Conservation (phyloP, 805 yeast species). For the Kodamaea fukazawae region DNA sequence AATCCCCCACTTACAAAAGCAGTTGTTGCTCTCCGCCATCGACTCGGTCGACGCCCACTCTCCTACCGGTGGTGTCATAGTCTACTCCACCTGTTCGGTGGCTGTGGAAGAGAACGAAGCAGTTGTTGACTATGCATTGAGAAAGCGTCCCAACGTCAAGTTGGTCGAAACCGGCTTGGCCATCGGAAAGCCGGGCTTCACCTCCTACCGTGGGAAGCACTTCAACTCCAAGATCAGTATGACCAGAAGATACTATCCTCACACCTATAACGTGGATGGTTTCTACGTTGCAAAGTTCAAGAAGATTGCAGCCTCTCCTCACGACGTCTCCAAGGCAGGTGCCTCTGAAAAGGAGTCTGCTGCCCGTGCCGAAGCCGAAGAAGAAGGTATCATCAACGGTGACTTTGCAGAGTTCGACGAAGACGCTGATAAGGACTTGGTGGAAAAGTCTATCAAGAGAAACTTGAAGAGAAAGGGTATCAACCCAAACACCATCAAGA, state of each 20-base stretch:
- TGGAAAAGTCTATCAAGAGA: slow-evolving; percentile 65
- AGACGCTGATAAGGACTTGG: slow-evolving; percentile 69
- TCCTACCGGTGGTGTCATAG: slow-evolving; percentile 88
- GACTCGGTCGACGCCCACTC: slow-evolving; percentile 96
- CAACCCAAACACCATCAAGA: slow-evolving; percentile 50
- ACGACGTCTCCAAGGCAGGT: slow-evolving; percentile 81
- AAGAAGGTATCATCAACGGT: slow-evolving; percentile 77
- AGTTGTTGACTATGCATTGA: slow-evolving; percentile 95
- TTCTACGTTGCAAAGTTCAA: slow-evolving; percentile 96
- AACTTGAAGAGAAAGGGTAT: slow-evolving; percentile 68
- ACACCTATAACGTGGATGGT: slow-evolving; percentile 97
- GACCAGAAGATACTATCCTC: slow-evolving; percentile 96
- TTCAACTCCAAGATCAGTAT: slow-evolving; percentile 73
- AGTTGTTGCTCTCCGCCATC: slow-evolving; percentile 87
- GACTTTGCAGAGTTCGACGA: slow-evolving; percentile 84
- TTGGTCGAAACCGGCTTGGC: slow-evolving; percentile 88
- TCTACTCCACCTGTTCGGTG: slow-evolving; percentile 96
- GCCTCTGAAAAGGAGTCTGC: slow-evolving; percentile 79
- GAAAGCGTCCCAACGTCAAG: slow-evolving; percentile 94
- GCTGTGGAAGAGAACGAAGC: slow-evolving; percentile 98
- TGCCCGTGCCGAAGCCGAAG: slow-evolving; percentile 79
- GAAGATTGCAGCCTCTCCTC: slow-evolving; percentile 83
- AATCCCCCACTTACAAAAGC: slow-evolving; percentile 95
- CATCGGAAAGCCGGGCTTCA: slow-evolving; percentile 95
- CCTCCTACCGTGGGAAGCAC: slow-evolving; percentile 88